Conservation (phyloP, 2,329 filamentous ascomycete genomes). For the Rhinocladiella similis region DNA sequence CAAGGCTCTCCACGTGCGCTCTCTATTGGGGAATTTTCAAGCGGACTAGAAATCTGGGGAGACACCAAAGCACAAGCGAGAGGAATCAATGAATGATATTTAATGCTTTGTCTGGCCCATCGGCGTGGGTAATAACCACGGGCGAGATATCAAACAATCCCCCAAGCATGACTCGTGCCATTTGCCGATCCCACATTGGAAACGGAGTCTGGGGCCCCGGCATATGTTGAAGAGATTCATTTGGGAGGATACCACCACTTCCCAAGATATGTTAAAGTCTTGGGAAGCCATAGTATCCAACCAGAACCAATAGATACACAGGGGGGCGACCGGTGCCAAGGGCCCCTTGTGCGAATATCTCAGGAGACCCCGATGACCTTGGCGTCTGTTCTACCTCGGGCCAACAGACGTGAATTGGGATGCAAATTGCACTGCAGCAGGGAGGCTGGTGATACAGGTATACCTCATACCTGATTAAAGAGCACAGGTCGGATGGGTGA, state of each 20-base stretch:
- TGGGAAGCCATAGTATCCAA: neutral
- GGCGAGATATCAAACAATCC: neutral
- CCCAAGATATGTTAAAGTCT: neutral
- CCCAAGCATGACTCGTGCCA: neutral
- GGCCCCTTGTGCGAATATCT: neutral
- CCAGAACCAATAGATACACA: neutral
- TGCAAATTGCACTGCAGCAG: neutral
- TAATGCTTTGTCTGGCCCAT: neutral
- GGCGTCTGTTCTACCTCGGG: neutral
- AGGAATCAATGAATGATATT: neutral
- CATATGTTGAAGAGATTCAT: conserved; percentile 8
- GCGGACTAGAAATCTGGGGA: neutral
- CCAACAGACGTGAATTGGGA: neutral
- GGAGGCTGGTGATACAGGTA: neutral
- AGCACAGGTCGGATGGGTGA: too few species aligned
- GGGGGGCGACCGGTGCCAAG: neutral
- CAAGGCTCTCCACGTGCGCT: neutral
- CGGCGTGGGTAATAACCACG: neutral
- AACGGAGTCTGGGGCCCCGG: conserved; percentile 10
- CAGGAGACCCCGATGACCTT: neutral
- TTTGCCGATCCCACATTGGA: conserved; percentile 7
- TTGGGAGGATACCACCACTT: neutral
- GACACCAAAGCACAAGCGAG: neutral
- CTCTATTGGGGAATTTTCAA: too few species aligned
- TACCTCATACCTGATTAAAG: too few species aligned